Evolutionary conservation across 257 asterid species (phyloP), one percentile per base, ranked within the genome.

Genomic region (Marsdenia floribunda): DNA sequence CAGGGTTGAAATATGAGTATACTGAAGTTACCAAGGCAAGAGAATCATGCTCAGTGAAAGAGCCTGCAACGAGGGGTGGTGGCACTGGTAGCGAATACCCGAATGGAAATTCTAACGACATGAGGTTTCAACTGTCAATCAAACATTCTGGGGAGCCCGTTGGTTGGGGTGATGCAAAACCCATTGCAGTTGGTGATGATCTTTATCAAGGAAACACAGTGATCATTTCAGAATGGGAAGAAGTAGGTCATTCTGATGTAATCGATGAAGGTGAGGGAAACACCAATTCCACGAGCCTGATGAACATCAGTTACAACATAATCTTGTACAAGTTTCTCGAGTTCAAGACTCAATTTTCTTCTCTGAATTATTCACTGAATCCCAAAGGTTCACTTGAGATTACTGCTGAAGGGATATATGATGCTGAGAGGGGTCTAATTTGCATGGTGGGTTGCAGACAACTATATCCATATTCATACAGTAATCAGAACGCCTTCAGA

Each of bases 401-500:
- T 66, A 46, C 80, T 18, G 91, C 94, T 10, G 93, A 91, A 85
- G 97, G 96, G 50, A 24, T 82, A 18, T 89, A 91, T 63, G 68
- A 83, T 83, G 52, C 71, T 6, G 77, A 76, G 71, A 88, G 82
- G 8, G 92, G 97, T 8, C 76, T 77, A 13, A 86, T 89, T 57
- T 91, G 97, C 70, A 87, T 90, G 93, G 86, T 88, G 33, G 97
- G 92, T n/a, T 91, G 94, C 82, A 83, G 88, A 75, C 77, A 82
- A 77, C 37, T 85, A 68, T 4, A 15, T 55, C 47, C 68, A 5
- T 15, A 26, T 50, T 50, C 54, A 1, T 3, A 50, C 54, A 44
- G 10, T 26, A 72, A 6, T 46, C 72, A 19, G 1, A 77, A 72
- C 3, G 16, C 72, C 3, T 61, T 50, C 4, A 52, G 40, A 35